Conservation (phyloP, 2,329 filamentous ascomycete genomes). For the Tolypocladium ovalisporum region DNA sequence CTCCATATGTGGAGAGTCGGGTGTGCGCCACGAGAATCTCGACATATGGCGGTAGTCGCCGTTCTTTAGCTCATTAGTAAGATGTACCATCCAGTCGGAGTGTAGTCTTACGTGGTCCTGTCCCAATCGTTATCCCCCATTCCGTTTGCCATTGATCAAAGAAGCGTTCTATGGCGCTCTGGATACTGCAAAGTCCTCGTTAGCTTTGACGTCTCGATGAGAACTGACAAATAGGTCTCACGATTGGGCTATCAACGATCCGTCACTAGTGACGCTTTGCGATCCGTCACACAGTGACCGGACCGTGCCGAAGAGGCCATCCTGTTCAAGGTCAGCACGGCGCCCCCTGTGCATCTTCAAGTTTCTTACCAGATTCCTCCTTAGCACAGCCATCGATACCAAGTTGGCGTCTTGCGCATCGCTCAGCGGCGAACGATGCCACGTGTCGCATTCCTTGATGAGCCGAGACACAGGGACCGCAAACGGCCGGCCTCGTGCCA, state of each 20-base stretch:
- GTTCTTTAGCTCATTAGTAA: slow-evolving; percentile 13
- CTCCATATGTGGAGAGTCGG: slow-evolving; percentile 61
- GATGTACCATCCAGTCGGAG: background rate
- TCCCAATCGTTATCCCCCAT: slow-evolving; percentile 48
- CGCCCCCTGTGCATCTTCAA: background rate
- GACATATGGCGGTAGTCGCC: slow-evolving; percentile 57
- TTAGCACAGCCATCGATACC: slow-evolving; percentile 58
- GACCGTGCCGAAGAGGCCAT: slow-evolving; percentile 45
- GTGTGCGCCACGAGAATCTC: slow-evolving; percentile 66
- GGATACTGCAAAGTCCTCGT: slow-evolving; percentile 21
- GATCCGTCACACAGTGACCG: slow-evolving; percentile 49
- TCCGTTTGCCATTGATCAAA: slow-evolving; percentile 55
- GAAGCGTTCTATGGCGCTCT: slow-evolving; percentile 52
- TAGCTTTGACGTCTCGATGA: background rate
- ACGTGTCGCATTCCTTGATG: slow-evolving; percentile 56
- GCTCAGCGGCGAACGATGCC: slow-evolving; percentile 53
- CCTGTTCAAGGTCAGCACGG: slow-evolving; percentile 20
- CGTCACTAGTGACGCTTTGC: slow-evolving; percentile 34
- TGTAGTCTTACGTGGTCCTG: slow-evolving; percentile 25
- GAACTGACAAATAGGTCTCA: background rate
- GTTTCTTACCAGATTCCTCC: slow-evolving; percentile 48
- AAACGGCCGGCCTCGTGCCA: slow-evolving; percentile 59
- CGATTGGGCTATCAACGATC: slow-evolving; percentile 42
- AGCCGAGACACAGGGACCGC: slow-evolving; percentile 56
- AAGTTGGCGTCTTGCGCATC: slow-evolving; percentile 61